These are phyloP conservation scores for Globisporangium iwayamae DNA, from an alignment of 352 stramenopile species.

Conservation along the genomic window DNA sequence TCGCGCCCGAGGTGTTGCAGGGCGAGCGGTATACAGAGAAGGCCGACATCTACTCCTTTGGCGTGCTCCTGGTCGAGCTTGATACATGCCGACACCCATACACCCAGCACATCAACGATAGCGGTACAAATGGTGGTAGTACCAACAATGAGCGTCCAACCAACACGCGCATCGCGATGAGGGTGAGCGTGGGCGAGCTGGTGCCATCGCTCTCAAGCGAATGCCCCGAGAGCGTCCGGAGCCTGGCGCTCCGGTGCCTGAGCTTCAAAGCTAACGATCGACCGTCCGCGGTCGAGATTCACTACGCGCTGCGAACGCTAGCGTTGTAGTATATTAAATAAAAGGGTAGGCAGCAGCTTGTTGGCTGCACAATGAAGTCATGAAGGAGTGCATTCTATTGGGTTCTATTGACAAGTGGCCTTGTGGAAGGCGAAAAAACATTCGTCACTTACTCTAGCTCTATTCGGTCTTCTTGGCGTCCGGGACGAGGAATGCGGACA, in stretches of 20 bases:
- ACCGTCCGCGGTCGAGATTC: conserved; percentile 22
- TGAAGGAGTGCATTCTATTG: no score
- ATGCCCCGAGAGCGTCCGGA: conserved; percentile 15
- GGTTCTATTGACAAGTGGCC: no score
- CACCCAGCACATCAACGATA: conserved; percentile 3
- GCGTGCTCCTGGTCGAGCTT: conserved; percentile 33
- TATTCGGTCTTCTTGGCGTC: background rate
- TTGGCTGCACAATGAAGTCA: no score
- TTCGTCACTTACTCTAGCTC: background rate
- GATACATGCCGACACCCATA: conserved; percentile 45
- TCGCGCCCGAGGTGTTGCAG: conserved; percentile 33
- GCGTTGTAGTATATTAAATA: background rate
- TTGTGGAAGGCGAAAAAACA: no score
- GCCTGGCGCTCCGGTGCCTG: conserved; percentile 18
- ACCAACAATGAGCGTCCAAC: conserved; percentile 1
- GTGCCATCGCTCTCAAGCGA: conserved; percentile 11
- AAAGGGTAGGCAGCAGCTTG: no score
- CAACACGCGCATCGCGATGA: conserved; percentile 22
- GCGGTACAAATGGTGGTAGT: background rate
- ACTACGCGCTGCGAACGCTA: conserved; percentile 22
- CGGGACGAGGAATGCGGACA: background rate
- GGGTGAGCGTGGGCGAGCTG: conserved; percentile 20
- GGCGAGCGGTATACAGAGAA: conserved; percentile 27
- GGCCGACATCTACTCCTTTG: conserved; percentile 33
- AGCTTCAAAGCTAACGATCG: conserved; percentile 16